phyloP scores from a whole-genome alignment of 345 rosid species.

The Populus pruinosa region DNA sequence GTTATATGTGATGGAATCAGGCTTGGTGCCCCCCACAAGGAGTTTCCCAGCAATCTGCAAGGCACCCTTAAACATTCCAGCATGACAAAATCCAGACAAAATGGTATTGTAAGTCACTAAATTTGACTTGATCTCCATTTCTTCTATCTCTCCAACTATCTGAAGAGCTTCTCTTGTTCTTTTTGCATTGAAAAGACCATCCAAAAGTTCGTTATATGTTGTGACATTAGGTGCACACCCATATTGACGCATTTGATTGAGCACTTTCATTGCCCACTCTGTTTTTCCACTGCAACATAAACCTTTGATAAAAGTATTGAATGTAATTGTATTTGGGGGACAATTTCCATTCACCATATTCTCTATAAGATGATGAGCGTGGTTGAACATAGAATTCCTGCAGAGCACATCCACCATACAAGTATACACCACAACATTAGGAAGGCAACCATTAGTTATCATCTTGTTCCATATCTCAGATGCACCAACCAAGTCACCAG shows the following conservation, averaged over 20 bases:
- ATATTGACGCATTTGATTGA: conserved; percentile 48
- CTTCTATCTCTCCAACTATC: conserved; percentile 49
- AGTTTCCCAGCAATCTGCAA: conserved; percentile 61
- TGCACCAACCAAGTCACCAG: conserved; percentile 53
- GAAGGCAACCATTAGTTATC: conserved; percentile 59
- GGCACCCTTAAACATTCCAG: conserved; percentile 45
- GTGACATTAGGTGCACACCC: conserved; percentile 53
- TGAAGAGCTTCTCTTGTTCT: conserved; percentile 42
- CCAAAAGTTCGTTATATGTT: conserved; percentile 67
- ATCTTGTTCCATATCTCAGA: conserved; percentile 80
- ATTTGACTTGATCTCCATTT: conserved; percentile 42
- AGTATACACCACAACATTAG: conserved; percentile 76
- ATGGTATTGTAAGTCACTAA: conserved; percentile 60
- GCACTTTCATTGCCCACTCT: conserved; percentile 55
- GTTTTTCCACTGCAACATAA: conserved; percentile 59
- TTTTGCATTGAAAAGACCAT: conserved; percentile 51
- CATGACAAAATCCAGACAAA: conserved; percentile 53
- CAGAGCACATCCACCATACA: conserved; percentile 82
- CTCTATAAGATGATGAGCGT: conserved; percentile 59
- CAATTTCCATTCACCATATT: conserved; percentile 56
- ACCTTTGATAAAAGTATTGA: conserved; percentile 64
- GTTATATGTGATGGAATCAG: conserved; percentile 61
- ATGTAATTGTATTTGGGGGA: conserved; percentile 60
- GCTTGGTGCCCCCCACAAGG: conserved; percentile 49
- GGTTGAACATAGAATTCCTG: conserved; percentile 51